Percentiles rank a stretch among this genome's conserved stretches.
Evolutionary conservation across 1,284 basidiomycete genomes (phyloP).

Genomic region (Trichosporon sp.): DNA sequence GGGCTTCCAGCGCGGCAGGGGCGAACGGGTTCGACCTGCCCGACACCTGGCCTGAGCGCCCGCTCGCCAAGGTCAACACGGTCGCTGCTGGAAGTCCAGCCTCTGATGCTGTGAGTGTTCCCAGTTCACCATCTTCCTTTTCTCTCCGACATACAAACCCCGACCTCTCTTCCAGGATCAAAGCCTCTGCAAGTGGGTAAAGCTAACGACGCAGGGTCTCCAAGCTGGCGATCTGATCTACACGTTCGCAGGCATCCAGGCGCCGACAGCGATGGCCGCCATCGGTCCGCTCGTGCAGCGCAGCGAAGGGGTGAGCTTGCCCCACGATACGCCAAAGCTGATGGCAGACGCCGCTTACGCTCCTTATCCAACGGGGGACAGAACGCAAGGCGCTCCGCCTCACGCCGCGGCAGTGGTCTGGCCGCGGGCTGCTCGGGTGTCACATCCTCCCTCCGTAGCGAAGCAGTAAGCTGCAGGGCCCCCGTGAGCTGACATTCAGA

Average conservation of each 20-base stretch:
- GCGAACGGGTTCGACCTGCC: slow-evolving; percentile 8
- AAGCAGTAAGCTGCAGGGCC: background rate
- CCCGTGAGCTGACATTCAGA: background rate
- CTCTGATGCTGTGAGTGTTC: slow-evolving; percentile 65
- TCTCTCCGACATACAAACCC: background rate
- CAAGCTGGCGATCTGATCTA: slow-evolving; percentile 65
- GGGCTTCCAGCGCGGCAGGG: background rate
- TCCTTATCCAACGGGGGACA: slow-evolving; percentile 52
- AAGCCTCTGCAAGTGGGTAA: background rate
- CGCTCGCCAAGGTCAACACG: slow-evolving; percentile 70
- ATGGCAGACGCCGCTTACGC: slow-evolving; percentile 52
- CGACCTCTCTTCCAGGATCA: background rate
- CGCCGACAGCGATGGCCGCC: slow-evolving; percentile 55
- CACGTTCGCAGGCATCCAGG: slow-evolving; percentile 65
- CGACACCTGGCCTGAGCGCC: slow-evolving; percentile 29
- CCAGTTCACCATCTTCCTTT: slow-evolving; percentile 5
- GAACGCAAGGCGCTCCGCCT: slow-evolving; percentile 53
- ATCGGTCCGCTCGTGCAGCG: slow-evolving; percentile 65
- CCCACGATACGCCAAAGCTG: background rate
- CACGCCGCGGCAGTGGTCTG: slow-evolving; percentile 65
- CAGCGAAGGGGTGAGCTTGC: slow-evolving; percentile 69
- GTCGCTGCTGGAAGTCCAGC: slow-evolving; percentile 75
- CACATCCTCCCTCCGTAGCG: slow-evolving; percentile 60
- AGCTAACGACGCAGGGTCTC: slow-evolving; percentile 57
- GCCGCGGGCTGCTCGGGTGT: slow-evolving; percentile 76